A percentile compares a stretch with the other conserved stretches of the same genome.
phyloP scores from a whole-genome alignment of 148 eudicot species.

The Mesembryanthemum crystallinum region DNA sequence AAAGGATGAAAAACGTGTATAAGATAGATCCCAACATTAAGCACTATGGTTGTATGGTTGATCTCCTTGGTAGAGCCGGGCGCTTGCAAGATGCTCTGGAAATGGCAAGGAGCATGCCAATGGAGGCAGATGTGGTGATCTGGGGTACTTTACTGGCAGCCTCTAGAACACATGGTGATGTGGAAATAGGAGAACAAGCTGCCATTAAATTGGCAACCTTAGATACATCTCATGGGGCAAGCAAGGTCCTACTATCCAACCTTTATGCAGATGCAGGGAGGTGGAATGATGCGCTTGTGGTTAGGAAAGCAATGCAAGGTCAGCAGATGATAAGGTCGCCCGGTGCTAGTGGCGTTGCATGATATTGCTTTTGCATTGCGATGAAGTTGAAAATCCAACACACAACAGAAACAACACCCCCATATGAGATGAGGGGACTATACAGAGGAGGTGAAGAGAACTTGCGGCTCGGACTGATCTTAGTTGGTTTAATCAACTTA shows the following conservation, averaged over 20 bases:
- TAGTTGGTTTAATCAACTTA: too few species aligned
- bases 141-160: conserved; percentile 90
- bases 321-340: conserved; percentile 52
- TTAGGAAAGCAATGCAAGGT: conserved; percentile 44
- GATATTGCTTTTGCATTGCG: background rate
- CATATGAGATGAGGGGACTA: too few species aligned
- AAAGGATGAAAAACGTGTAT: conserved; percentile 51
- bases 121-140: conserved; percentile 79
- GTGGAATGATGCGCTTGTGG: conserved; percentile 66
- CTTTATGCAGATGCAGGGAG: conserved; percentile 75
- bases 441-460: too few species aligned
- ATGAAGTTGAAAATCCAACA: too few species aligned
- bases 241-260: conserved; percentile 68
- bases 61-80: conserved; percentile 76
- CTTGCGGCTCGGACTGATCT: background rate
- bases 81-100: conserved; percentile 68
- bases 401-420: too few species aligned
- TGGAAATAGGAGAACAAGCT: conserved; percentile 63
- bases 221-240: conserved; percentile 70
- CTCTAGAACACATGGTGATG: conserved; percentile 56
- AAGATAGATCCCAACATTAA: conserved; percentile 62
- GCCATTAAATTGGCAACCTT: conserved; percentile 56
- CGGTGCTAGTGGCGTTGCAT: conserved; percentile 70
- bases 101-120: conserved; percentile 65
- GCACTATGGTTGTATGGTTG: conserved; percentile 91